phyloP scores from a whole-genome alignment of 2,329 filamentous ascomycete genomes.

The Salinomyces thailandicus region DNA sequence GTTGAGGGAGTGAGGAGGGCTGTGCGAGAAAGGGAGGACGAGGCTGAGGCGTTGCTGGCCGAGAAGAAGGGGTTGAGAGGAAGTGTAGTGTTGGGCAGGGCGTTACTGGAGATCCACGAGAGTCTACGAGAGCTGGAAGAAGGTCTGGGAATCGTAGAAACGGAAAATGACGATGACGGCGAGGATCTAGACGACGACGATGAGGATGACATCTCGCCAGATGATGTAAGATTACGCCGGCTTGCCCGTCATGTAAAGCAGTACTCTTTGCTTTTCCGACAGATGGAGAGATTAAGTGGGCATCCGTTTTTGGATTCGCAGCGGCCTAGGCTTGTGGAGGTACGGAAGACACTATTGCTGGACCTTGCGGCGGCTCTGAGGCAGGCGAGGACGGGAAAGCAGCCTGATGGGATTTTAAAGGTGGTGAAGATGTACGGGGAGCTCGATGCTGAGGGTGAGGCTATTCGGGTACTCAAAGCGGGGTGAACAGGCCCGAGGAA shows the following conservation, averaged over 20 bases:
- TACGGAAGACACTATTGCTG: constrained; percentile 52
- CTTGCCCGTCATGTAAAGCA: constrained; percentile 48
- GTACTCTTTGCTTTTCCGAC: constrained; percentile 45
- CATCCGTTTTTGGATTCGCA: constrained; percentile 56
- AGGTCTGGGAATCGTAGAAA: constrained; percentile 42
- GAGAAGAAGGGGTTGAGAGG: constrained; percentile 56
- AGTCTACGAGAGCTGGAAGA: constrained; percentile 54
- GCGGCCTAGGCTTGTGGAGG: constrained; percentile 43
- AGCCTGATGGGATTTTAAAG: constrained; percentile 40
- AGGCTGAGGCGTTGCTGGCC: constrained; percentile 52
- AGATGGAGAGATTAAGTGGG: constrained; percentile 42
- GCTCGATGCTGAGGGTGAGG: constrained; percentile 50
- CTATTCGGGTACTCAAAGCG: constrained; percentile 45
- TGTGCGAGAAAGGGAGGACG: constrained; percentile 52
- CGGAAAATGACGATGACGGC: constrained; percentile 21
- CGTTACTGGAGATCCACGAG: constrained; percentile 57
- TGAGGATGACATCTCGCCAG: constrained; percentile 27
- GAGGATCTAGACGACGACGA: constrained; percentile 24
- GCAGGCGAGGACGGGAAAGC: constrained; percentile 38
- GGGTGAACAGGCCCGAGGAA: neutral
- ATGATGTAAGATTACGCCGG: constrained; percentile 24
- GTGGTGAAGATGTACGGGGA: constrained; percentile 51
- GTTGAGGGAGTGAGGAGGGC: constrained; percentile 61
- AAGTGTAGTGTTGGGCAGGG: constrained; percentile 52
- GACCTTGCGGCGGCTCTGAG: constrained; percentile 55